These are phyloP conservation scores for Tetrapisispora pingtungensis DNA, from an alignment of 805 yeast species.

Conservation along the genomic window DNA sequence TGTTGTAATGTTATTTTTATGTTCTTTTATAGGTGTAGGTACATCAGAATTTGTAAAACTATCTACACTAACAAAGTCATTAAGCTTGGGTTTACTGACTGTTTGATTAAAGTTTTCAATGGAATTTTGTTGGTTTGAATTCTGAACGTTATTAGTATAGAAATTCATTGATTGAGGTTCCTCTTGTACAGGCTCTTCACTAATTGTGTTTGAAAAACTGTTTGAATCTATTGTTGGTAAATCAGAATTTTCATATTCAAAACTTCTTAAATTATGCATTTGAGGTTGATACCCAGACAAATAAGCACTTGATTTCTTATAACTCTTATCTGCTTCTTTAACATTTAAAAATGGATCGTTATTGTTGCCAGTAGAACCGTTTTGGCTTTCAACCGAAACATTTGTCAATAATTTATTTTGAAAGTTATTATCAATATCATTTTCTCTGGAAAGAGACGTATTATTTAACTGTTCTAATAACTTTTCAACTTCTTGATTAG, in stretches of 20 bases:
- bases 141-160: background rate
- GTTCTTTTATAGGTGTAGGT: background rate
- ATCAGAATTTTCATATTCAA: background rate
- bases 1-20: background rate
- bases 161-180: background rate
- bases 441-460: conserved; percentile 19
- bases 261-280: background rate
- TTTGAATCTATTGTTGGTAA: background rate
- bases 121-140: background rate
- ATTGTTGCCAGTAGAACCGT: background rate
- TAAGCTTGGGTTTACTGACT: background rate
- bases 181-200: background rate
- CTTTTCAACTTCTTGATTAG: conserved; percentile 22
- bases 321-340: background rate
- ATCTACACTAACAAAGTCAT: background rate
- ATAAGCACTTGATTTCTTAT: conserved; percentile 29
- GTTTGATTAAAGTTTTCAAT: background rate
- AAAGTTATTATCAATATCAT: background rate
- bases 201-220: background rate
- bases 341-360: background rate
- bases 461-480: conserved; percentile 25
- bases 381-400: background rate
- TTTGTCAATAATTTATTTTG: background rate
- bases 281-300: conserved; percentile 20
- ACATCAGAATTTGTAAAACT: background rate